Base-by-base conservation (phyloP, 257 asterid genomes). In the Nicotiana benthamiana region DNA sequence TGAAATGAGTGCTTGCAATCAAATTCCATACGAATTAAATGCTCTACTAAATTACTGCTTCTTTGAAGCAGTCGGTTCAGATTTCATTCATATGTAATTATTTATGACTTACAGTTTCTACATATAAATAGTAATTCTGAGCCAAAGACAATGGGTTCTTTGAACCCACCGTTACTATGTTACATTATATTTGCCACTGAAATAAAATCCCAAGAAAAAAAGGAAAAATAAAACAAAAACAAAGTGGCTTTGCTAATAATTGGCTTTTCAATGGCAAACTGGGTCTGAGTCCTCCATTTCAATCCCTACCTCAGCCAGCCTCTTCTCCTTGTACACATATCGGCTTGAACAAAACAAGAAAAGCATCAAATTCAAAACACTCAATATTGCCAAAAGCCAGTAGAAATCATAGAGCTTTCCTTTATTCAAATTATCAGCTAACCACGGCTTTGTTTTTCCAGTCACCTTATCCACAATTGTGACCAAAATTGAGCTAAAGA, bases 241-340 rank as follows among this genome's bases (percentile, higher is more conserved):
- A 65, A 7, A 15, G 60, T 24, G 60, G 61, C 78, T 72, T 0
- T 48, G 78, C 24, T 72, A 72, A 72, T 72, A 30, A 68, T 28
- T 40, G 24, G n/a, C 1, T 53, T 56, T 13, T 30, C 64, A 90
- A 80, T 93, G 97, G 75, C 84, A 83, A 32, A 75, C 65, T 4
- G 87, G 87, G 12, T 61, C 92, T 0, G 40, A 68, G 0, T 90
- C 95, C 79, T 93, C 96, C 89, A 90, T 53, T 88, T 89, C 91
- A 40, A 88, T 85, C 6, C 95, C 97, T 66, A 81, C 91, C 0
- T 88, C 89, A 0, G 90, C 90, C 24, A 93, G 90, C 87, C 97
- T 92, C 82, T 90, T 87, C 83, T 94, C 97, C 91, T 92, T 94
- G 85, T 94, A 94, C 80, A 93, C 95, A 43, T 94, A 94, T 84